phyloP scores from a whole-genome alignment of 176 grass and related monocot species.

The Urochloa ruziziensis region DNA sequence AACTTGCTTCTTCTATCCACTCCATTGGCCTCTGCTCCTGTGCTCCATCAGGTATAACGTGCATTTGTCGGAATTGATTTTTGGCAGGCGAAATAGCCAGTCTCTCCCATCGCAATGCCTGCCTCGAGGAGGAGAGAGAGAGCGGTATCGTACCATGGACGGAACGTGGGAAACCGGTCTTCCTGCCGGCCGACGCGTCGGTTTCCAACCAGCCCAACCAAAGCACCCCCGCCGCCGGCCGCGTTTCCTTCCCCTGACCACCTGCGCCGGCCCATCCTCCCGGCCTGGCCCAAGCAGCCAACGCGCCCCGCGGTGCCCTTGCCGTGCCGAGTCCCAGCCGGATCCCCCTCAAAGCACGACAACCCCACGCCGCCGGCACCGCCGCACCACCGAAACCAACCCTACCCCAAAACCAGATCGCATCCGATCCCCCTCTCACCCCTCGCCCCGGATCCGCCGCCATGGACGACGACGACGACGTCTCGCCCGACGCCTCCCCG shows the following conservation, averaged over 20 bases:
- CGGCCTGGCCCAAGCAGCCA: constrained; percentile 55
- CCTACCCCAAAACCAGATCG: constrained; percentile 36
- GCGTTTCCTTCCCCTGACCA: constrained; percentile 1
- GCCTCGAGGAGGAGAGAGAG: not conserved
- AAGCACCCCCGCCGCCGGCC: constrained; percentile 43
- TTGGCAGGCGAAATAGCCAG: not conserved
- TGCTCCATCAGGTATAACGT: not conserved
- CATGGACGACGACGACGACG: constrained; percentile 54
- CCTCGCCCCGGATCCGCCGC: not conserved
- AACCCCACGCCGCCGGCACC: constrained; percentile 55
- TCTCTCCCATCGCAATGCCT: not conserved
- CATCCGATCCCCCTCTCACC: not conserved
- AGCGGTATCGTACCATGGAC: constrained; percentile 16
- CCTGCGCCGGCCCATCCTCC: constrained; percentile 42
- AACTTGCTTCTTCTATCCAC: not conserved
- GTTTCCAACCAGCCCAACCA: constrained; percentile 41
- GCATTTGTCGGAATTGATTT: not conserved
- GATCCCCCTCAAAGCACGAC: constrained; percentile 52
- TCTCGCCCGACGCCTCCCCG: constrained; percentile 13
- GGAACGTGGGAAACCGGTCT: constrained; percentile 40
- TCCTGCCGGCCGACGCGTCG: constrained; percentile 54
- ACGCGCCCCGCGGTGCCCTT: constrained; percentile 6
- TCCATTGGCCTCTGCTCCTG: not conserved
- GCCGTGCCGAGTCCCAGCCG: constrained; percentile 35
- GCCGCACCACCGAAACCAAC: constrained; percentile 52